Base-by-base conservation (phyloP, 768 basidiomycete genomes). In the Leccinum pellstonianum region DNA sequence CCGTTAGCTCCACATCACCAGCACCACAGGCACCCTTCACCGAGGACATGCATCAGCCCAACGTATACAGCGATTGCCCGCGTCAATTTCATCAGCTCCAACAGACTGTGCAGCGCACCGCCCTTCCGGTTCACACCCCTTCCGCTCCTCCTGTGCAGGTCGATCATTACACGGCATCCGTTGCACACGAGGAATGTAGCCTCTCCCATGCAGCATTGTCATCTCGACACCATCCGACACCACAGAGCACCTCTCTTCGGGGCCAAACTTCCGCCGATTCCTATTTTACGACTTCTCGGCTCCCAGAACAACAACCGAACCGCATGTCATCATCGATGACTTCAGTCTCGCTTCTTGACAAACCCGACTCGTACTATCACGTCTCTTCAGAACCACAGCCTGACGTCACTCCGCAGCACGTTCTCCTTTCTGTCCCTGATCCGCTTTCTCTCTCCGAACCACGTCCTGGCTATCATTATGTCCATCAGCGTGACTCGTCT, bases 41-140 rank as follows among this genome's bases (percentile, higher is more conserved):
- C 5, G 63, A 69, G 17, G 73, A 68, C 73, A 64, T 67, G 66
- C 61, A 70, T 31, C 65, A 60, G 15, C 31, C 2, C 46, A 60
- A 55, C 63, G 51, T 60, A 37, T 73, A 70, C 65, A 62, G 52
- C 55, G 69, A 73, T 64, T 61, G 64, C 48, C 62, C 63, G 4
- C 68, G 61, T 60, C 72, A 72, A 61, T 75, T 70, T 62, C 64
- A 73, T 61, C 72, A 70, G 61, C 70, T 72, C 66, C 73, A 73
- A 61, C 70, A 65, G 33, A 65, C 21, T 59, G 27, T 69, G 55
- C 59, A 71, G 52, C 71, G 64, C 66, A 65, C 70, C 9, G 59
- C 68, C 63, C 62, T 73, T 35, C 59, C 70, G 58, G 57, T 54
- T 62, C 70, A 69, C 31, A 47, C 59, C 29, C 52, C 70, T 55